Percentiles rank a stretch among this genome's conserved stretches.
Conservation (phyloP, 208 protist genomes). For the Phytomonas serpens region DNA sequence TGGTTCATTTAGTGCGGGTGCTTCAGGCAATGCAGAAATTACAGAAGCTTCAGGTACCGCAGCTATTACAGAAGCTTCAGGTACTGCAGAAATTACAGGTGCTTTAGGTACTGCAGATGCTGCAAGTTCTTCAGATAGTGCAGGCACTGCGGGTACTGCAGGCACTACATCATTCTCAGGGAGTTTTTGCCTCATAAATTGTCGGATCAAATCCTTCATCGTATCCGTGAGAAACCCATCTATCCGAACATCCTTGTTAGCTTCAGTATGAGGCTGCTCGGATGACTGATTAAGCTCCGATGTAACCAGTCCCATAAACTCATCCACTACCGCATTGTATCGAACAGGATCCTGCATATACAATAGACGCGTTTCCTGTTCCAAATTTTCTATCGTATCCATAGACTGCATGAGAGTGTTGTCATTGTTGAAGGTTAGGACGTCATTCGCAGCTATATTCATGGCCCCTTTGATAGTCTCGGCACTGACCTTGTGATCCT, state of each 20-base stretch:
- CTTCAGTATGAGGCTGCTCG: neutral
- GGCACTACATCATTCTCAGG: neutral
- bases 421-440: neutral
- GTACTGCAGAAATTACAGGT: no score
- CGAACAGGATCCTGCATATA: constrained; percentile 69
- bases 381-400: constrained; percentile 46
- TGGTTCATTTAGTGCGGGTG: no score
- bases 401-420: neutral
- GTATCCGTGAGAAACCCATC: neutral
- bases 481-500: neutral
- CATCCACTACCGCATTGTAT: constrained; percentile 76
- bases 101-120: no score
- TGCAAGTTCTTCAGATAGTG: no score
- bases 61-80: no score
- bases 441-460: neutral
- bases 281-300: constrained; percentile 10
- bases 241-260: neutral
- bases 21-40: no score
- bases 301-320: constrained; percentile 38
- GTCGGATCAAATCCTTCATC: neutral
- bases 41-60: no score
- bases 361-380: constrained; percentile 60
- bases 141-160: neutral
- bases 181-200: neutral
- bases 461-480: neutral